phyloP scores from a whole-genome alignment of 306 rosid species.

The Trifolium fragiferum region DNA sequence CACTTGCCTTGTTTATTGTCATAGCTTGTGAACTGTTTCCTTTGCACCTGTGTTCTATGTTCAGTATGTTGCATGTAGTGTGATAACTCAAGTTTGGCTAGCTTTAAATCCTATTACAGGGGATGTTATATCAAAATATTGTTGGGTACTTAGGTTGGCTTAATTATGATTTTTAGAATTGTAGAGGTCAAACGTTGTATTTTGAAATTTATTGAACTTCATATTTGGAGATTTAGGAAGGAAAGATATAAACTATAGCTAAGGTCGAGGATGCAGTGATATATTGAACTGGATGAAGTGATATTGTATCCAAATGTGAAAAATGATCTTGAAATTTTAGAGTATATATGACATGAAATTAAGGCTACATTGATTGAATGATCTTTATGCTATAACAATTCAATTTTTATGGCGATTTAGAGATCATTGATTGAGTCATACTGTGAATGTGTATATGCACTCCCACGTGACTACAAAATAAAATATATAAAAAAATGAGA shows the following conservation, averaged over 20 bases:
- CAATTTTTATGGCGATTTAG: conserved; percentile 8
- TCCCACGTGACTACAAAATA: conserved; percentile 4
- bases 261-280: conserved; percentile 23
- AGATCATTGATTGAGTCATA: conserved; percentile 5
- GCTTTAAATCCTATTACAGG: conserved; percentile 21
- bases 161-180: conserved; percentile 11
- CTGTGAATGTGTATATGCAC: conserved; percentile 10
- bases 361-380: conserved; percentile 25
- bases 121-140: background rate
- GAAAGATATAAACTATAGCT: conserved; percentile 9
- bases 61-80: conserved; percentile 7
- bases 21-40: background rate
- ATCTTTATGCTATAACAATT: background rate
- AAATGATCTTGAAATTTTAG: conserved; percentile 9
- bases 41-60: background rate
- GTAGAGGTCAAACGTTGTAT: conserved; percentile 19
- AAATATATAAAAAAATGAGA: background rate
- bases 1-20: background rate
- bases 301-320: conserved; percentile 1
- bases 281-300: background rate
- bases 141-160: background rate
- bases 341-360: background rate
- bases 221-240: conserved; percentile 14
- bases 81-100: conserved; percentile 13
- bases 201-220: conserved; percentile 15